Percentiles rank a stretch among this genome's conserved stretches.
Evolutionary conservation across 2,329 filamentous ascomycete species (phyloP).

Genomic region (Diaporthe sp.): DNA sequence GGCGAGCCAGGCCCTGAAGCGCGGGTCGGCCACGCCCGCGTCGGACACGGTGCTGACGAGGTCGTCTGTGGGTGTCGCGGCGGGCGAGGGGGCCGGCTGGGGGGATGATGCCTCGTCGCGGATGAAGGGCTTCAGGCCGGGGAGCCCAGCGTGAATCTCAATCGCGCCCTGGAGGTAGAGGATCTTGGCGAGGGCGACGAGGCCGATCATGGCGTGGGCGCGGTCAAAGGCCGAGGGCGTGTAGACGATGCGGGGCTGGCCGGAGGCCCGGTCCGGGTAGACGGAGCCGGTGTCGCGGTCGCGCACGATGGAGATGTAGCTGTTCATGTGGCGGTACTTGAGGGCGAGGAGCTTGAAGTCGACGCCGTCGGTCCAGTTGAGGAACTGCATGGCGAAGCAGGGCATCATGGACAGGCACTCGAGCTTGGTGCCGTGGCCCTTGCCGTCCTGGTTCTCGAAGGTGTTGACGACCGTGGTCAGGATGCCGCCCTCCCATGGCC

Average conservation of each 20-base stretch:
- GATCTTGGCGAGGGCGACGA: constrained; percentile 79
- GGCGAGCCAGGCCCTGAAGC: constrained; percentile 72
- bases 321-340: constrained; percentile 75
- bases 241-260: constrained; percentile 76
- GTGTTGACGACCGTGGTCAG: constrained; percentile 82
- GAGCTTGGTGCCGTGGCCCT: constrained; percentile 84
- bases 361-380: constrained; percentile 76
- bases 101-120: constrained; percentile 45
- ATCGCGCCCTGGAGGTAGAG: constrained; percentile 81
- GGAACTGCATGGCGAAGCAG: constrained; percentile 69
- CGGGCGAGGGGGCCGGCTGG: no score
- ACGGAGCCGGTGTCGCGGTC: constrained; percentile 81
- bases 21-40: constrained; percentile 68
- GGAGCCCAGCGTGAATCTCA: constrained; percentile 77
- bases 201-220: constrained; percentile 75
- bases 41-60: constrained; percentile 37
- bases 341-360: constrained; percentile 77
- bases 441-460: constrained; percentile 82
- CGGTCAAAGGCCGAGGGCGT: constrained; percentile 78
- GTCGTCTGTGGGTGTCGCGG: no score
- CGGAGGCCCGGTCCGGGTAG: constrained; percentile 77
- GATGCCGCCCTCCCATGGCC: constrained; percentile 77
- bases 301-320: constrained; percentile 78
- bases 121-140: constrained; percentile 73
- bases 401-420: constrained; percentile 81